A percentile compares a stretch with the other conserved stretches of the same genome.
Evolutionary conservation across 2,329 filamentous ascomycete species (phyloP).

Genomic region (Calonectria montana): DNA sequence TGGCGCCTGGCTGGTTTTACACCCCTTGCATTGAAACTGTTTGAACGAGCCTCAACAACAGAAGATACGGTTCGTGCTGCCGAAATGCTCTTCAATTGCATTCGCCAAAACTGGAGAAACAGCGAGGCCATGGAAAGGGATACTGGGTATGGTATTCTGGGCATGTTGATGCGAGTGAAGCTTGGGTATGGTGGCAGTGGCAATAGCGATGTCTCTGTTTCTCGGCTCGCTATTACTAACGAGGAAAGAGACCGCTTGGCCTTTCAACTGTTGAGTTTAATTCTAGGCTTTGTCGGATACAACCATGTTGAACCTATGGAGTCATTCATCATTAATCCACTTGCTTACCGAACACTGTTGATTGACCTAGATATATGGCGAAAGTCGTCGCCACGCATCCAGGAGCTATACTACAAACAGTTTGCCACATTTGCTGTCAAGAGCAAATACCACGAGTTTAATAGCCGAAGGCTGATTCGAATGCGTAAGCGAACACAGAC

Average conservation of each 20-base stretch:
- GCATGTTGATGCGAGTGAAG: slow-evolving; percentile 85
- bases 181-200: slow-evolving; percentile 65
- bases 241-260: slow-evolving; percentile 67
- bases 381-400: slow-evolving; percentile 78
- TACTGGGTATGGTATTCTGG: slow-evolving; percentile 91
- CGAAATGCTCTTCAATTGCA: slow-evolving; percentile 85
- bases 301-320: slow-evolving; percentile 82
- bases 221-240: slow-evolving; percentile 58
- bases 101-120: slow-evolving; percentile 94
- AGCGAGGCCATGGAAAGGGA: slow-evolving; percentile 98
- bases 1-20: slow-evolving; percentile 96
- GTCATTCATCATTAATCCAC: slow-evolving; percentile 94
- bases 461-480: slow-evolving; percentile 83
- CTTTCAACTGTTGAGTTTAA: slow-evolving; percentile 77
- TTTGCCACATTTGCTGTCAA: slow-evolving; percentile 89
- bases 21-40: slow-evolving; percentile 83
- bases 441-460: slow-evolving; percentile 94
- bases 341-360: slow-evolving; percentile 91
- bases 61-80: slow-evolving; percentile 81
- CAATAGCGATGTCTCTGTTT: slow-evolving; percentile 43
- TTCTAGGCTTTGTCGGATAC: slow-evolving; percentile 91
- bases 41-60: slow-evolving; percentile 79
- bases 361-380: slow-evolving; percentile 96
- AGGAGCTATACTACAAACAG: slow-evolving; percentile 92
- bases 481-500: slow-evolving; percentile 76